phyloP scores from a whole-genome alignment of 2,329 filamentous ascomycete genomes.

The Thermoascus crustaceus region DNA sequence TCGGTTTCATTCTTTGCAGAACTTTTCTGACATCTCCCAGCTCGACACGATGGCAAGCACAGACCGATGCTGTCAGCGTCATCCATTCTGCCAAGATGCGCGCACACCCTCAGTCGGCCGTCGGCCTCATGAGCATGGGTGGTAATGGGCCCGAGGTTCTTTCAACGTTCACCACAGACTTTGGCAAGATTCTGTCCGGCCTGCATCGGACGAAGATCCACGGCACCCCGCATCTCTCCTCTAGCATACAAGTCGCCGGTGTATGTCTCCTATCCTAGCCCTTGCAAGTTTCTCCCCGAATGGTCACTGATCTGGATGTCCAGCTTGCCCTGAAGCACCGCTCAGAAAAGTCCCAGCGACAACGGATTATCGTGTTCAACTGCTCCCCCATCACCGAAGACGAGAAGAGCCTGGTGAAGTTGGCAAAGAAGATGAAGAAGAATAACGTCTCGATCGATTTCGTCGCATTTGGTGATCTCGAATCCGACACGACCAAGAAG shows the following conservation, averaged over 20 bases:
- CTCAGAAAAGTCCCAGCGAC: constrained; percentile 93
- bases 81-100: constrained; percentile 94
- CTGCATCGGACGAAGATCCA: constrained; percentile 91
- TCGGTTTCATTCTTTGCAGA: constrained; percentile 6
- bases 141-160: constrained; percentile 95
- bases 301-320: constrained; percentile 9
- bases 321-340: constrained; percentile 95
- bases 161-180: constrained; percentile 90
- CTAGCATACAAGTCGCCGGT: constrained; percentile 87
- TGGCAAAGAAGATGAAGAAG: constrained; percentile 99
- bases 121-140: constrained; percentile 98
- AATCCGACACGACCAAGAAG: constrained; percentile 81
- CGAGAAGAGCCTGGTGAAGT: constrained; percentile 76
- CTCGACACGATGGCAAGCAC: constrained; percentile 91
- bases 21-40: constrained; percentile 41
- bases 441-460: constrained; percentile 90
- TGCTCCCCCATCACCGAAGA: constrained; percentile 88
- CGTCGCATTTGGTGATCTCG: constrained; percentile 86
- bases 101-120: constrained; percentile 91
- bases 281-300: not conserved
- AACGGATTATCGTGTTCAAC: constrained; percentile 93
- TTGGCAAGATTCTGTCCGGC: constrained; percentile 88
- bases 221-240: constrained; percentile 79
- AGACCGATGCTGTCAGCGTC: constrained; percentile 88
- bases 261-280: constrained; percentile 47